Evolutionary conservation across 306 rosid species (phyloP), one percentile per base, ranked within the genome.

Genomic region (Senna tora): DNA sequence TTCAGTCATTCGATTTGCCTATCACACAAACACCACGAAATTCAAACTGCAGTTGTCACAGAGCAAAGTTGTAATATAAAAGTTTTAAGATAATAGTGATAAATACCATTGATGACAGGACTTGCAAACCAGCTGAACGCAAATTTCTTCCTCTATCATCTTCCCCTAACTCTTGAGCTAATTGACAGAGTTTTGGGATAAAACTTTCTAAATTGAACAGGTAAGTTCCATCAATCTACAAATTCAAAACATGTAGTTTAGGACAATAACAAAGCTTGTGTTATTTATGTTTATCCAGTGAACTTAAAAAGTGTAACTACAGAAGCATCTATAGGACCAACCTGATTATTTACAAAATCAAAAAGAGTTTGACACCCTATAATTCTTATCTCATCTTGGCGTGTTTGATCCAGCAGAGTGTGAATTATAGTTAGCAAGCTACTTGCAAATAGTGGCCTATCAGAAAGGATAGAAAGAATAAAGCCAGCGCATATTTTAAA

Each of bases 261-360:
- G 50, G 36, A 46, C 67, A 45, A 74, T 73, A 74, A 30, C 10
- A 62, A n/a, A 33, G 20, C 0, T 32, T 41, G n/a, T 64, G 43
- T 54, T 69, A 65, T 53, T 58, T 33, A 74, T 19, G n/a, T 64
- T 14, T 72, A 20, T 56, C 28, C 56, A 21, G 22, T 66, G 39
- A 66, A 55, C 34, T 71, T 14, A 34, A 52, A 72, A 54, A 50
- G 50, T 54, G 43, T 41, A 65, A 61, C 21, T 13, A 25, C 39
- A 52, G 55, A 71, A 73, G 69, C 49, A 60, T 16, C 36, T 12
- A 16, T 28, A 30, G 50, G 51, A 79, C 90, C 11, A 53, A 91
- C 99, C 99, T 91, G 99, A 75, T 82, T 89, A 84, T 88, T 95
- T 77, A 91, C 86, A 83, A 95, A 91, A 84, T 87, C 89, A 84